phyloP scores from a whole-genome alignment of 1,139 yeast species.

The Komagataea norvegica region DNA sequence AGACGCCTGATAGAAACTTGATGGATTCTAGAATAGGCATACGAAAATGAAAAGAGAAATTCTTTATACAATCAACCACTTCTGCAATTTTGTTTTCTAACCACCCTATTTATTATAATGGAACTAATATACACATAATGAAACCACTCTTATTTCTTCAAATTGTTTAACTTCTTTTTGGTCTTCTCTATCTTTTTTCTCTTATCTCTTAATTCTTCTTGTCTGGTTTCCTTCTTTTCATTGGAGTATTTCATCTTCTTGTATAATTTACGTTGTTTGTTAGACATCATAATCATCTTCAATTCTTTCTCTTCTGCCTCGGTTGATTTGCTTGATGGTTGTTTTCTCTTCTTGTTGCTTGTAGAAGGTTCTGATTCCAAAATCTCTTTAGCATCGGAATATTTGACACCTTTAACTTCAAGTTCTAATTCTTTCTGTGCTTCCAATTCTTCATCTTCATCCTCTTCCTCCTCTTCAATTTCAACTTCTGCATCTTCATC shows the following conservation, averaged over 20 bases:
- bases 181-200: slow-evolving; percentile 70
- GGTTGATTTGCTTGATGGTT: slow-evolving; percentile 37
- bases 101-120: not conserved
- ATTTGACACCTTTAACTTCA: slow-evolving; percentile 85
- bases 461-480: slow-evolving; percentile 19
- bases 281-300: slow-evolving; percentile 95
- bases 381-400: slow-evolving; percentile 47
- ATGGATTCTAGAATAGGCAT: slow-evolving; percentile 68
- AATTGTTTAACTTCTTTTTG: slow-evolving; percentile 49
- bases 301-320: slow-evolving; percentile 82
- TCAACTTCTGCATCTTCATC: slow-evolving; percentile 15
- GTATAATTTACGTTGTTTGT: slow-evolving; percentile 91
- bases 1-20: slow-evolving; percentile 69
- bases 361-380: slow-evolving; percentile 28
- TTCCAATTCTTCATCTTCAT: slow-evolving; percentile 31
- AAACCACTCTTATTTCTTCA: slow-evolving; percentile 25
- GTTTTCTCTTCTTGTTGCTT: slow-evolving; percentile 27
- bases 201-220: slow-evolving; percentile 70
- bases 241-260: slow-evolving; percentile 93
- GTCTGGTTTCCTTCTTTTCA: slow-evolving; percentile 77
- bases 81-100: not conserved
- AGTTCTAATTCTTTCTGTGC: slow-evolving; percentile 62
- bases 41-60: slow-evolving; percentile 10
- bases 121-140: slow-evolving; percentile 1
- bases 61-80: not conserved